These are phyloP conservation scores for Persicaria maculosa DNA, from an alignment of 148 eudicot genomes.

Conservation along the genomic window DNA sequence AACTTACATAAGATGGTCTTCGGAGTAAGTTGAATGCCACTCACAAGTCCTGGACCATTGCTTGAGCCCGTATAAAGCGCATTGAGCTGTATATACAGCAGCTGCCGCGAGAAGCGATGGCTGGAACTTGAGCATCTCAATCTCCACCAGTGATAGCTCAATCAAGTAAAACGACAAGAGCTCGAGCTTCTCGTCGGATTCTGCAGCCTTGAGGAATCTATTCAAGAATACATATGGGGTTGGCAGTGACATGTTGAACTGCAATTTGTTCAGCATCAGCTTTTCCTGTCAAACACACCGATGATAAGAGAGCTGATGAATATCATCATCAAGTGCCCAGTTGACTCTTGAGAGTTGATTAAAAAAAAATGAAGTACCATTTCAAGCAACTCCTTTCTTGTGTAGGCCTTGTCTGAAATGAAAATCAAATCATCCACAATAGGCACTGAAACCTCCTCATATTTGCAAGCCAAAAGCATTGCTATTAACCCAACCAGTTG, in stretches of 20 bases:
- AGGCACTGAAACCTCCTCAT: slow-evolving; percentile 88
- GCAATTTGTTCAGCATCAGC: slow-evolving; percentile 56
- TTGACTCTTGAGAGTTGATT: background rate
- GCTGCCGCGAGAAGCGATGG: slow-evolving; percentile 79
- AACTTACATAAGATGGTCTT: slow-evolving; percentile 62
- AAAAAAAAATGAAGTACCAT: slow-evolving; percentile 43
- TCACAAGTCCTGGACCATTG: slow-evolving; percentile 77
- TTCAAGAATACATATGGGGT: slow-evolving; percentile 64
- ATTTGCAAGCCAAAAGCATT: slow-evolving; percentile 84
- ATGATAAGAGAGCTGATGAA: background rate
- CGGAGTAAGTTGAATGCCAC: slow-evolving; percentile 49
- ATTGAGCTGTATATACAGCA: slow-evolving; percentile 75
- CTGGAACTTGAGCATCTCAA: slow-evolving; percentile 61
- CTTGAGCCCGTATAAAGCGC: slow-evolving; percentile 43
- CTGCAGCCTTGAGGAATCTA: slow-evolving; percentile 73
- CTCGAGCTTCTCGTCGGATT: slow-evolving; percentile 55
- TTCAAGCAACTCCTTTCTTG: slow-evolving; percentile 63
- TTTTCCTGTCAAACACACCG: slow-evolving; percentile 42
- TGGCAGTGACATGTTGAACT: slow-evolving; percentile 74
- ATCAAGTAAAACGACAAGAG: slow-evolving; percentile 28
- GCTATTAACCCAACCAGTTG: slow-evolving; percentile 84
- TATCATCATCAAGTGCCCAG: too few relatives aligned
- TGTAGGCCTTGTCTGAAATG: slow-evolving; percentile 86
- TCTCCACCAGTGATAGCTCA: slow-evolving; percentile 69
- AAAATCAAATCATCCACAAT: slow-evolving; percentile 75